A percentile compares a stretch with the other conserved stretches of the same genome.
phyloP scores from a whole-genome alignment of 106 monocot genomes.

The Agapanthus africanus region DNA sequence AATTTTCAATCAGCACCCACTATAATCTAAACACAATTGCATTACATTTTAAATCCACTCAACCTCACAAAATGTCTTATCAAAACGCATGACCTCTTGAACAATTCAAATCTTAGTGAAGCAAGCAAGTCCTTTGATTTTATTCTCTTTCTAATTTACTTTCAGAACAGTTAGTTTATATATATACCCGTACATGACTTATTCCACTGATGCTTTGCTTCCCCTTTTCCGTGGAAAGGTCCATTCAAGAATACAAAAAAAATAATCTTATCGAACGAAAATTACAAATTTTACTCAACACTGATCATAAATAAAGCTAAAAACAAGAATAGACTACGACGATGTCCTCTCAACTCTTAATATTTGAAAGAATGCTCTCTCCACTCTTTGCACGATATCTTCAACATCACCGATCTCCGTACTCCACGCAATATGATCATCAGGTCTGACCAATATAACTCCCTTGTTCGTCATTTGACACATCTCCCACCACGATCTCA shows the following conservation, averaged over 20 bases:
- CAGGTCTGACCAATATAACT: conserved; percentile 82
- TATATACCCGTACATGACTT: too few species aligned
- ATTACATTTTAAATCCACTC: too few species aligned
- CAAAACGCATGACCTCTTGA: too few species aligned
- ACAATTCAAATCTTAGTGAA: too few species aligned
- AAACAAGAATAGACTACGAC: background rate
- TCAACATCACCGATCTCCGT: conserved; percentile 24
- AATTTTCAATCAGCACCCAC: too few species aligned
- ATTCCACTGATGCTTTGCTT: too few species aligned
- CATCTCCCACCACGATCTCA: conserved; percentile 76
- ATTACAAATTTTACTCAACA: background rate
- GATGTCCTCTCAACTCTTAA: conserved; percentile 10
- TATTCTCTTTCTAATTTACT: too few species aligned
- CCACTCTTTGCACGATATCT: conserved; percentile 32
- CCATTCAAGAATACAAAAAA: background rate
- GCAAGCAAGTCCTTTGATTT: too few species aligned
- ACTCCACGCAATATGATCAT: conserved; percentile 90
- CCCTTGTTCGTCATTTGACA: conserved; percentile 55
- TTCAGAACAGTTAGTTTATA: too few species aligned
- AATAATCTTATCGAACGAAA: background rate
- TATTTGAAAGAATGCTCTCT: conserved; percentile 41
- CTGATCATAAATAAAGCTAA: background rate
- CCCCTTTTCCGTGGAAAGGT: background rate
- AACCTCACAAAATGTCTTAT: too few species aligned
- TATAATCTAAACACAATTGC: too few species aligned